Evolutionary conservation across 805 yeast genomes (phyloP).

Genomic region (Priceomyces melissophilus): DNA sequence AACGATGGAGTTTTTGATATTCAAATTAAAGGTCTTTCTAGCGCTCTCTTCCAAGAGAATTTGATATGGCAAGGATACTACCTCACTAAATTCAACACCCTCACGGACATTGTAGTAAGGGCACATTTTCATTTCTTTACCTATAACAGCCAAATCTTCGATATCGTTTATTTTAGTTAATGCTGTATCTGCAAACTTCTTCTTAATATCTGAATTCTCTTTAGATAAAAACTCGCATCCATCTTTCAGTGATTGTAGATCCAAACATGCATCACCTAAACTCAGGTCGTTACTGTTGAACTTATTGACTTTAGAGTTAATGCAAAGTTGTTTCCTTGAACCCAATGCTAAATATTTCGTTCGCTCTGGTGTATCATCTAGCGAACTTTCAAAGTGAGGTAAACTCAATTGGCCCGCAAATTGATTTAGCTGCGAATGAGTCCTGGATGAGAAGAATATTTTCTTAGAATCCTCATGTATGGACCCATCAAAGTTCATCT

Average conservation of each 20-base stretch:
- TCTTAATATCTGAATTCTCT: conserved; percentile 24
- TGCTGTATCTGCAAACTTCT: conserved; percentile 51
- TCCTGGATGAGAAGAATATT: conserved; percentile 75
- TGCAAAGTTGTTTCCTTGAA: conserved; percentile 82
- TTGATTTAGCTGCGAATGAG: conserved; percentile 86
- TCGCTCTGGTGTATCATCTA: conserved; percentile 45
- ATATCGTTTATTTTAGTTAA: conserved; percentile 65
- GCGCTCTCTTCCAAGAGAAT: conserved; percentile 60
- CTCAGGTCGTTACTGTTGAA: conserved; percentile 43
- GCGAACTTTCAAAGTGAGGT: conserved; percentile 63
- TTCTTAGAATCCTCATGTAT: conserved; percentile 32
- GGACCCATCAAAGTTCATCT: conserved; percentile 15
- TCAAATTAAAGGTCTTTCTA: conserved; percentile 55
- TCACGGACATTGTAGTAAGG: conserved; percentile 78
- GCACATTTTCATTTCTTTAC: conserved; percentile 56
- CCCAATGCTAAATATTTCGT: conserved; percentile 71
- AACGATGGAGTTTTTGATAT: conserved; percentile 61
- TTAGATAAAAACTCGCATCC: conserved; percentile 24
- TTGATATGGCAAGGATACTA: conserved; percentile 84
- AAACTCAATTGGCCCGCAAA: conserved; percentile 68
- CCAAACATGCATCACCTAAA: conserved; percentile 80
- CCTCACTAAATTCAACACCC: conserved; percentile 58
- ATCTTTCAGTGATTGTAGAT: conserved; percentile 47
- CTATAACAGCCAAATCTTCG: conserved; percentile 68
- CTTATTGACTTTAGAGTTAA: conserved; percentile 58